phyloP scores from a whole-genome alignment of 345 rosid species.

The Bruguiera gymnorhiza region DNA sequence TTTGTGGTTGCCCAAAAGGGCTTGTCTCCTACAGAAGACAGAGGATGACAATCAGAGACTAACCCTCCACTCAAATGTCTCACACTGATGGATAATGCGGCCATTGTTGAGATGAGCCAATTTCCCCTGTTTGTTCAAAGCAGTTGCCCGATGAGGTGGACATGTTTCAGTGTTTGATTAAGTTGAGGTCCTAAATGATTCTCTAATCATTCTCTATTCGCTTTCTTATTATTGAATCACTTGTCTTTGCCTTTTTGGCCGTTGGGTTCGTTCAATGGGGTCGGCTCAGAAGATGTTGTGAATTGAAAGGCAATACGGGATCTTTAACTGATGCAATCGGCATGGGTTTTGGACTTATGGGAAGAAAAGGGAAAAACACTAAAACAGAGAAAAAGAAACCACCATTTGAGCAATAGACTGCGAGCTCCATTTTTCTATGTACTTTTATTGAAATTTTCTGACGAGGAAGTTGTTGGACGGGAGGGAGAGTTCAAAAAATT shows the following conservation, averaged over 20 bases:
- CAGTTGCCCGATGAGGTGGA: not conserved
- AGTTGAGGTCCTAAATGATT: slow-evolving; percentile 8
- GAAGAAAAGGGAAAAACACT: too few relatives aligned
- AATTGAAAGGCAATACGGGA: too few relatives aligned
- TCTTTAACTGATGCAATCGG: too few relatives aligned
- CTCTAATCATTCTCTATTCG: slow-evolving; percentile 15
- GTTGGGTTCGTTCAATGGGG: too few relatives aligned
- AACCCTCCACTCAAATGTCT: slow-evolving; percentile 6
- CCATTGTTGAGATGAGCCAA: not conserved
- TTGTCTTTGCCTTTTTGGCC: not conserved
- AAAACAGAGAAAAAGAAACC: too few relatives aligned
- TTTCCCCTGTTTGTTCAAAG: not conserved
- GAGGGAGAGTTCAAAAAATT: too few relatives aligned
- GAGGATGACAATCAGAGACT: slow-evolving; percentile 14
- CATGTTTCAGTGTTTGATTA: not conserved
- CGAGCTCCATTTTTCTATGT: too few relatives aligned
- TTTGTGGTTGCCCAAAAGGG: not conserved
- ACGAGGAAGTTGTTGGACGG: too few relatives aligned
- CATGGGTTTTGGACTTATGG: too few relatives aligned
- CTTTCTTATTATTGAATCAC: slow-evolving; percentile 11
- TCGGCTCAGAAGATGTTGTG: too few relatives aligned
- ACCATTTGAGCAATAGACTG: too few relatives aligned
- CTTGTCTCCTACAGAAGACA: slow-evolving; percentile 29
- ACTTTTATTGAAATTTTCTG: too few relatives aligned
- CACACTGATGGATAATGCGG: slow-evolving; percentile 17